A percentile compares a stretch with the other conserved stretches of the same genome.
phyloP scores from a whole-genome alignment of 116 monocot genomes.

The Phalaenopsis hybrid region DNA sequence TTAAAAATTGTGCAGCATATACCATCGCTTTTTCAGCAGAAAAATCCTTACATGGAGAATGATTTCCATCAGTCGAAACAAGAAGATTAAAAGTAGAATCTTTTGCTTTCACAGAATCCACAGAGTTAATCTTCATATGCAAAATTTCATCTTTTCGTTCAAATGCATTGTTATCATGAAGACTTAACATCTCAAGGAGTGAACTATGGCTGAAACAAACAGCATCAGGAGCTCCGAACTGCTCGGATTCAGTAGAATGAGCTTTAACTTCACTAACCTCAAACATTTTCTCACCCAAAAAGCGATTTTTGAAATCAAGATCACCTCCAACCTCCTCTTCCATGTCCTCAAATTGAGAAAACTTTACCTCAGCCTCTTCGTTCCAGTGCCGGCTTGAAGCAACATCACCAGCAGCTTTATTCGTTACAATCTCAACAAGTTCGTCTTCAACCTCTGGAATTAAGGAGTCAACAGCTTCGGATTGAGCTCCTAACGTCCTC shows the following conservation, averaged over 20 bases:
- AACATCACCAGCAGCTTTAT: no score
- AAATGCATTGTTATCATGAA: background rate
- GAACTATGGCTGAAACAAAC: background rate
- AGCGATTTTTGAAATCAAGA: no score
- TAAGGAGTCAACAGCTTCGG: background rate
- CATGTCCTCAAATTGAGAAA: no score
- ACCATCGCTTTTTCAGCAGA: background rate
- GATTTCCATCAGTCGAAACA: background rate
- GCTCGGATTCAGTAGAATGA: background rate
- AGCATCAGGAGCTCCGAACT: background rate
- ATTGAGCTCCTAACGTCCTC: background rate
- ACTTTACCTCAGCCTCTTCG: no score
- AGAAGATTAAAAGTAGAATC: constrained; percentile 3
- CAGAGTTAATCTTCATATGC: background rate
- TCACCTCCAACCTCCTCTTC: no score
- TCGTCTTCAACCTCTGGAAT: no score
- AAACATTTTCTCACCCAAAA: no score
- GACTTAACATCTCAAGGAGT: constrained; percentile 2
- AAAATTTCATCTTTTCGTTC: constrained; percentile 1
- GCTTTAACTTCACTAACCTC: background rate
- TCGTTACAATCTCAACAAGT: no score
- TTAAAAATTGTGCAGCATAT: background rate
- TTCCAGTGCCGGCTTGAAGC: no score
- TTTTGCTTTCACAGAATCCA: background rate
- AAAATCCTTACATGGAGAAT: constrained; percentile 4